Percentiles rank a stretch among this genome's conserved stretches.
These are phyloP conservation scores for Xylaria sp. DNA, from an alignment of 2,329 filamentous ascomycete species.

Conservation along the genomic window DNA sequence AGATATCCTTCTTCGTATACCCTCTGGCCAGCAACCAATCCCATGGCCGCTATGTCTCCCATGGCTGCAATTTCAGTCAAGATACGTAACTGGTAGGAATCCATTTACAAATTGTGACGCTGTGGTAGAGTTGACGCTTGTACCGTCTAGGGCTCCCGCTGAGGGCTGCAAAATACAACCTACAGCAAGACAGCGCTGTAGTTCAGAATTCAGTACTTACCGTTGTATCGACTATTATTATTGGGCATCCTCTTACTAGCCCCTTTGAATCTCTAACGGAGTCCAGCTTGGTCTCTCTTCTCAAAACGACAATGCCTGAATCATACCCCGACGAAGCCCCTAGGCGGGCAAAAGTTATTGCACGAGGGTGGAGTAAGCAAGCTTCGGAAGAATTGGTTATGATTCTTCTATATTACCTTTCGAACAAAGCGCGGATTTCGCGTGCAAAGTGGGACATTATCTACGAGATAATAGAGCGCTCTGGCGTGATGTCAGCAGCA, in stretches of 20 bases:
- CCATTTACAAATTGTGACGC: background rate
- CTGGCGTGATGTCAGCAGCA: background rate
- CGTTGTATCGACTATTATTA: background rate
- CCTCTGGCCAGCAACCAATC: background rate
- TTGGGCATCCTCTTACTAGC: background rate
- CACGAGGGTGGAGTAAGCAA: background rate
- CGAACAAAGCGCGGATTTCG: background rate
- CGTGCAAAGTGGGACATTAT: background rate
- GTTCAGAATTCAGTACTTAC: background rate
- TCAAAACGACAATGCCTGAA: background rate
- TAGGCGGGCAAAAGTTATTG: background rate
- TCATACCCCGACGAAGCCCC: background rate
- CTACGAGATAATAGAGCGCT: background rate
- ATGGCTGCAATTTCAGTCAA: slow-evolving; percentile 3
- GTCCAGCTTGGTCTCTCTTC: background rate
- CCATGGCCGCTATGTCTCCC: background rate
- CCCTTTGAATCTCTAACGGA: background rate
- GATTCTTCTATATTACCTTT: background rate
- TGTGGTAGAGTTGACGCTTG: background rate
- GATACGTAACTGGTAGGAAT: background rate
- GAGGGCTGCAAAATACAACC: background rate
- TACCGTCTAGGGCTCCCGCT: background rate
- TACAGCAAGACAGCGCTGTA: background rate
- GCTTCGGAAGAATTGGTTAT: background rate
- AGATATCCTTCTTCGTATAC: background rate